Percentiles rank a stretch among this genome's conserved stretches.
phyloP scores from a whole-genome alignment of 306 rosid genomes.

The Betula pendula region DNA sequence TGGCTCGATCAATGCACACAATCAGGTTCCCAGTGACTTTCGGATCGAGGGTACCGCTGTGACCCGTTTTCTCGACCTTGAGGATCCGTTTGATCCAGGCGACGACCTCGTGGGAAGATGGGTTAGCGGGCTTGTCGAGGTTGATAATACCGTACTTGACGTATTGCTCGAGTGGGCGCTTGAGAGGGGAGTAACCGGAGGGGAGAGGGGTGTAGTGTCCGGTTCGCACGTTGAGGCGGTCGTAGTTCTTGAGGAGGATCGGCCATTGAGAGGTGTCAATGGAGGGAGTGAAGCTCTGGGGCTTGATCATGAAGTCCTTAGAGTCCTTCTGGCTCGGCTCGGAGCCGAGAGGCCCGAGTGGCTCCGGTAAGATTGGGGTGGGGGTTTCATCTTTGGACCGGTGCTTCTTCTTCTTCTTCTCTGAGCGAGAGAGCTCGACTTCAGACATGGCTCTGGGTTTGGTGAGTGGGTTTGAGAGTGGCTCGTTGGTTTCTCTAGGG shows the following conservation, averaged over 20 bases:
- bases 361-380: background rate
- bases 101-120: slow-evolving; percentile 87
- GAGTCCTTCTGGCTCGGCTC: slow-evolving; percentile 30
- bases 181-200: slow-evolving; percentile 68
- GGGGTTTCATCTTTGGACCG: slow-evolving; percentile 13
- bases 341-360: background rate
- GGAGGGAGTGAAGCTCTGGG: slow-evolving; percentile 63
- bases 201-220: slow-evolving; percentile 90
- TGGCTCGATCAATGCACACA: slow-evolving; percentile 81
- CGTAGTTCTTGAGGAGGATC: slow-evolving; percentile 77
- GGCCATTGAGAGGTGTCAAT: slow-evolving; percentile 84
- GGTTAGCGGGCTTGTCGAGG: slow-evolving; percentile 84
- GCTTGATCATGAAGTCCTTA: slow-evolving; percentile 62
- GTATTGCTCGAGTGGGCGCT: slow-evolving; percentile 70
- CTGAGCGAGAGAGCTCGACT: slow-evolving; percentile 40
- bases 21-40: slow-evolving; percentile 83
- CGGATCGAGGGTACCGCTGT: slow-evolving; percentile 84
- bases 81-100: slow-evolving; percentile 86
- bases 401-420: slow-evolving; percentile 58
- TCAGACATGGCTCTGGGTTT: slow-evolving; percentile 33
- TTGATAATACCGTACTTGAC: slow-evolving; percentile 71
- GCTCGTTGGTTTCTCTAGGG: slow-evolving; percentile 10
- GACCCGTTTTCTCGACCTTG: slow-evolving; percentile 78
- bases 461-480: background rate
- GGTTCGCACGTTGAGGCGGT: slow-evolving; percentile 81